These are phyloP conservation scores for Drosera capensis DNA, from an alignment of 148 eudicot genomes.

Conservation along the genomic window DNA sequence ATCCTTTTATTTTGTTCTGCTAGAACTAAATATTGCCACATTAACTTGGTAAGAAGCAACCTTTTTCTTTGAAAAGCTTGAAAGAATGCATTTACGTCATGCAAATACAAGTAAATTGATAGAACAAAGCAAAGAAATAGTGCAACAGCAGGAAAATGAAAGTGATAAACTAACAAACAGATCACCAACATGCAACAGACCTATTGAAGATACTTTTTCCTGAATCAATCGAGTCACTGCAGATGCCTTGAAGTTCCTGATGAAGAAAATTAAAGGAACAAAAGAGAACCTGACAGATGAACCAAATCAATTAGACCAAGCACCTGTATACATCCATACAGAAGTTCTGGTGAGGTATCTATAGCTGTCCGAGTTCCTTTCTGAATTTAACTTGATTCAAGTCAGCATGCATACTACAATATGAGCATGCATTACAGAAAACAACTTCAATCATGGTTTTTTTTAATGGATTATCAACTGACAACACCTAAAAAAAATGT, in stretches of 20 bases:
- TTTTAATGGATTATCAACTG: no score
- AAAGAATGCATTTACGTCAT: no score
- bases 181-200: slow-evolving; percentile 21
- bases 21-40: no score
- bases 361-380: background rate
- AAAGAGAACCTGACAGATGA: slow-evolving; percentile 48
- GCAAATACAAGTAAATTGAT: no score
- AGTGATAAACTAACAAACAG: background rate
- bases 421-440: background rate
- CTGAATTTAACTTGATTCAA: background rate
- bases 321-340: no score
- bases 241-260: slow-evolving; percentile 29
- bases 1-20: no score
- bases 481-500: no score
- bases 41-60: no score
- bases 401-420: background rate
- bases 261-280: slow-evolving; percentile 45
- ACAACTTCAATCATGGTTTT: no score
- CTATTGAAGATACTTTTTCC: slow-evolving; percentile 47
- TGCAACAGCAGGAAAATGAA: background rate
- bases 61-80: no score
- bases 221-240: slow-evolving; percentile 35
- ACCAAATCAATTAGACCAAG: background rate
- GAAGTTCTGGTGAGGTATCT: background rate
- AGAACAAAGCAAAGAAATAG: background rate